phyloP scores from a whole-genome alignment of 805 yeast species.

The Candida tallmaniae region DNA sequence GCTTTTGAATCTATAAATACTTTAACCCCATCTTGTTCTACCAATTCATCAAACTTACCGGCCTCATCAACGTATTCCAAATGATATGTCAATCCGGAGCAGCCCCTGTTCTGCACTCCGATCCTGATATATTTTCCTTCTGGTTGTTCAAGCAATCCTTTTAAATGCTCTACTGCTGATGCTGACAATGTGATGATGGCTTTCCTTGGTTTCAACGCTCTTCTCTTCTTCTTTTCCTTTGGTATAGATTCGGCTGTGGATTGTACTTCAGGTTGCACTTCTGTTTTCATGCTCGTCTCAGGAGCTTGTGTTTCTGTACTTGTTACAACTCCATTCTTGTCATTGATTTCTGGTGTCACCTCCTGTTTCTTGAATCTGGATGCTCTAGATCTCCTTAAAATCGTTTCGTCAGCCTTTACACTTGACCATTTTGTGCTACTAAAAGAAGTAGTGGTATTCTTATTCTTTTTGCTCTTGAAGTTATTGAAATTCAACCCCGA shows the following conservation, averaged over 20 bases:
- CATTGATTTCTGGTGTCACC: constrained; percentile 3
- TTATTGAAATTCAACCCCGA: constrained; percentile 17
- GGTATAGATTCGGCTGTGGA: constrained; percentile 4
- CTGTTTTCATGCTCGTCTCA: not conserved
- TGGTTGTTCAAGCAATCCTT: constrained; percentile 67
- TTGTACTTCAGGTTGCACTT: constrained; percentile 1
- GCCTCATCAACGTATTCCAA: constrained; percentile 85
- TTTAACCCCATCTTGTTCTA: constrained; percentile 89
- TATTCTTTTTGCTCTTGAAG: constrained; percentile 9
- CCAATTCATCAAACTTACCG: constrained; percentile 92
- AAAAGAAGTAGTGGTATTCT: constrained; percentile 11
- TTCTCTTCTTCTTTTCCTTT: constrained; percentile 36
- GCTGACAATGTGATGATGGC: constrained; percentile 82
- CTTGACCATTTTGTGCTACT: constrained; percentile 23
- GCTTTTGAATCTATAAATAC: constrained; percentile 96
- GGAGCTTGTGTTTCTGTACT: not conserved
- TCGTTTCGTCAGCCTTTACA: constrained; percentile 5
- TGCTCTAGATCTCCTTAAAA: constrained; percentile 27
- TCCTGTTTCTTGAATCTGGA: constrained; percentile 17
- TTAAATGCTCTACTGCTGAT: constrained; percentile 69
- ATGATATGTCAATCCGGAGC: constrained; percentile 91
- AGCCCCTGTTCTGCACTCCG: constrained; percentile 94
- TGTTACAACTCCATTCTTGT: constrained; percentile 1
- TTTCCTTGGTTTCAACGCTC: constrained; percentile 79
- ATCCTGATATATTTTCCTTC: constrained; percentile 85